These are phyloP conservation scores for Escovopsis sp. DNA, from an alignment of 2,329 filamentous ascomycete species.

Conservation along the genomic window DNA sequence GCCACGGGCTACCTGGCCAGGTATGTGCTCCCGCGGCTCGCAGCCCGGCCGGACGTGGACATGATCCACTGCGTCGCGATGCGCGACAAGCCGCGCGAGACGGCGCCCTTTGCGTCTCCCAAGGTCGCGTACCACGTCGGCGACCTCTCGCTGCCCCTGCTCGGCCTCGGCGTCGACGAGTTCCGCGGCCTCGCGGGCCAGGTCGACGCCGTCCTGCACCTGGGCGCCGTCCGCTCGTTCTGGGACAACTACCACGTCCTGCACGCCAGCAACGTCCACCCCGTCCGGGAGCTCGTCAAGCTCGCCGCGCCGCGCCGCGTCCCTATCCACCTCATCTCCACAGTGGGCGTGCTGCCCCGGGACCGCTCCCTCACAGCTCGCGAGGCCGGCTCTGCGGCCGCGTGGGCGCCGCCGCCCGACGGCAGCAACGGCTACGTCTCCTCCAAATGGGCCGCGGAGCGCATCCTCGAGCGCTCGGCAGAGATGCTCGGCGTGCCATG, in stretches of 20 bases:
- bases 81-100: neutral
- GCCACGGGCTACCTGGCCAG: conserved; percentile 2
- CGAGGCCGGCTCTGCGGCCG: neutral
- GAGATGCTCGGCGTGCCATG: conserved; percentile 9
- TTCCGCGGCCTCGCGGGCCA: conserved; percentile 14
- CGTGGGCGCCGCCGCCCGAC: neutral
- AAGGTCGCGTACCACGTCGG: conserved; percentile 10
- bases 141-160: conserved; percentile 1
- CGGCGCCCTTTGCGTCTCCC: neutral
- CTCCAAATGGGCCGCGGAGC: conserved; percentile 20
- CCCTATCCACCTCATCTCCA: neutral
- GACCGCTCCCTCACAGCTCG: too few relatives aligned
- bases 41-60: neutral
- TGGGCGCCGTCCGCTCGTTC: conserved; percentile 22
- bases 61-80: neutral
- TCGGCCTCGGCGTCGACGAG: conserved; percentile 23
- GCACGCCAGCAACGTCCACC: conserved; percentile 18
- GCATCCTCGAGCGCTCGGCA: conserved; percentile 11
- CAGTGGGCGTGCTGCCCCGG: neutral
- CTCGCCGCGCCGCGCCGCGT: conserved; percentile 2
- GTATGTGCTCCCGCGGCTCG: neutral
- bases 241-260: conserved; percentile 18
- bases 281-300: conserved; percentile 14
- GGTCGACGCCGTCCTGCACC: conserved; percentile 36
- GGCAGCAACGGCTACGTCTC: neutral